Conservation (phyloP, 1,284 basidiomycete genomes). For the Sphagnurus paluster region DNA sequence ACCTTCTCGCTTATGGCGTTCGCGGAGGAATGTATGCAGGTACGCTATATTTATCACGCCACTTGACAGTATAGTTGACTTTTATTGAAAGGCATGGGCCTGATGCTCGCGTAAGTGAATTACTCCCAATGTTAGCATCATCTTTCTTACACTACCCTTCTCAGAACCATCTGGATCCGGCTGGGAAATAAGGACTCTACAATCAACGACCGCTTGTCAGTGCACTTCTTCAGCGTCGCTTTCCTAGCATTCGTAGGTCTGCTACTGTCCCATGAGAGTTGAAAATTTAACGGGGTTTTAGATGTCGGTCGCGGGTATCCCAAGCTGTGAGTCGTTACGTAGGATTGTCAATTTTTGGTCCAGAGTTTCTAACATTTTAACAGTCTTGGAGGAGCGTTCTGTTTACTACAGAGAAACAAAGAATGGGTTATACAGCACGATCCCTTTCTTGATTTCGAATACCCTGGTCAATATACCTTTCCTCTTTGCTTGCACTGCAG, state of each 20-base stretch:
- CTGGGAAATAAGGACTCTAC: conserved; percentile 40
- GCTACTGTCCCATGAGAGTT: background rate
- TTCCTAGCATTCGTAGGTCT: conserved; percentile 56
- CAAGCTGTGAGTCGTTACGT: conserved; percentile 37
- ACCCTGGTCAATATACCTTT: conserved; percentile 23
- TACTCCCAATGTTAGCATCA: background rate
- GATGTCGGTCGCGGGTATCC: conserved; percentile 53
- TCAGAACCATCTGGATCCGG: conserved; percentile 54
- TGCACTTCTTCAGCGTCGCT: conserved; percentile 56
- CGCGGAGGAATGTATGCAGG: conserved; percentile 57
- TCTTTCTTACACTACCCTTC: background rate
- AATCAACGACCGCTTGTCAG: conserved; percentile 43
- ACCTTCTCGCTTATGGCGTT: conserved; percentile 64
- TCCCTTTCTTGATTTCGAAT: conserved; percentile 23
- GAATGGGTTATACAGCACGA: conserved; percentile 22
- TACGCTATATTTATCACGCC: conserved; percentile 24
- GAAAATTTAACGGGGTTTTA: conserved; percentile 13
- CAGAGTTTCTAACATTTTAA: background rate
- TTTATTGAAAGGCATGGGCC: conserved; percentile 42
- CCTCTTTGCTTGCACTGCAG: conserved; percentile 16
- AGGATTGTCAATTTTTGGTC: background rate
- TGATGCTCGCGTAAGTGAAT: conserved; percentile 48
- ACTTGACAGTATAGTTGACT: conserved; percentile 7
- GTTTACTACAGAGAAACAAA: conserved; percentile 24
- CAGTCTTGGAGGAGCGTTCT: conserved; percentile 40